Conservation (phyloP, 164 flowering plant species). For the Stephania japonica region DNA sequence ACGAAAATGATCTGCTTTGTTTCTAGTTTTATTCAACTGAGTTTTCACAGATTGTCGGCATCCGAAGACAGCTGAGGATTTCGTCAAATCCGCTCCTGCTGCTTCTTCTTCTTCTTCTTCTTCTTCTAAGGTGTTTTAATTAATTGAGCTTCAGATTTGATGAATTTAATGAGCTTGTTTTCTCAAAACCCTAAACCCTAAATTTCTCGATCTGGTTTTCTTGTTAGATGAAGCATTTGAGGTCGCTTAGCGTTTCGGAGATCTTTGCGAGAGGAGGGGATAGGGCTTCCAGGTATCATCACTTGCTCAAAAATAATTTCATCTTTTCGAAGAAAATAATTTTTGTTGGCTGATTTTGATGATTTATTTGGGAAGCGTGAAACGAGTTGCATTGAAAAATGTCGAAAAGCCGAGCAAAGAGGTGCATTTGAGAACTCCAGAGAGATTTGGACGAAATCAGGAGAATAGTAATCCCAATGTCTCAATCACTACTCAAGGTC, state of each 20-base stretch:
- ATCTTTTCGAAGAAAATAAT: neutral
- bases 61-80: constrained; percentile 71
- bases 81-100: constrained; percentile 33
- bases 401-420: constrained; percentile 8
- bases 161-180: neutral
- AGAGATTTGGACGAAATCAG: constrained; percentile 26
- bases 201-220: neutral
- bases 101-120: constrained; percentile 26
- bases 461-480: constrained; percentile 74
- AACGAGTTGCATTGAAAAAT: constrained; percentile 24
- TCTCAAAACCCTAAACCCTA: neutral
- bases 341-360: neutral
- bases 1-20: neutral
- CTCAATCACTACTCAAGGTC: constrained; percentile 21
- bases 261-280: constrained; percentile 35
- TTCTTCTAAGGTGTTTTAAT: constrained; percentile 40
- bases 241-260: constrained; percentile 31
- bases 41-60: constrained; percentile 69
- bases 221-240: constrained; percentile 18
- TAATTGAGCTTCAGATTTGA: neutral
- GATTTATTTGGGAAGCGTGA: constrained; percentile 22
- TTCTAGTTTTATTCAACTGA: no score
- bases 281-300: constrained; percentile 44
- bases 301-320: neutral
- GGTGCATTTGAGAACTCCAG: constrained; percentile 2